These are phyloP conservation scores for Termitomyces heimii DNA, from an alignment of 768 basidiomycete species.

Conservation along the genomic window DNA sequence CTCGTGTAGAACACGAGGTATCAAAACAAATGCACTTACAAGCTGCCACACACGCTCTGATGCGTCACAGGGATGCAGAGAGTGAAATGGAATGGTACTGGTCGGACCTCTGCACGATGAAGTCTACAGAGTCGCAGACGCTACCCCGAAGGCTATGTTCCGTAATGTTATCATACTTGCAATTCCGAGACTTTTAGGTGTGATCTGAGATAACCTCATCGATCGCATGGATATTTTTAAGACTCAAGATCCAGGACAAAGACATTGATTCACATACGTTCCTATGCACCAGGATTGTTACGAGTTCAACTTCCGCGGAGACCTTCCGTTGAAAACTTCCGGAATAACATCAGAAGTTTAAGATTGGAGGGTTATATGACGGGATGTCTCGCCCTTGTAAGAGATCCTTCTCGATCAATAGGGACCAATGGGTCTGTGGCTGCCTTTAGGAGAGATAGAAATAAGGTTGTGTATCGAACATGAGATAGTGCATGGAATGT, in stretches of 20 bases:
- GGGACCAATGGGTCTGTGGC: neutral
- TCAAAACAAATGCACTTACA: constrained; percentile 39
- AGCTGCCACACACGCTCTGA: constrained; percentile 33
- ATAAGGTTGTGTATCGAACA: neutral
- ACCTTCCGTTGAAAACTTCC: neutral
- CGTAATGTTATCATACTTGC: neutral
- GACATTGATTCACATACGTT: neutral
- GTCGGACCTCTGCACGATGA: neutral
- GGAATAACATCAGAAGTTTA: neutral
- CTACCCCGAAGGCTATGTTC: neutral
- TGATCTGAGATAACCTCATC: constrained; percentile 7
- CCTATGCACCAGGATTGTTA: neutral
- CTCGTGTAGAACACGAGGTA: constrained; percentile 82
- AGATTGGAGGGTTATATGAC: neutral
- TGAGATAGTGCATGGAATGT: neutral
- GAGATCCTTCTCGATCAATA: neutral
- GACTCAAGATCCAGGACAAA: neutral
- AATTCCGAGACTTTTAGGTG: constrained; percentile 9
- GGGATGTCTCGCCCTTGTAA: neutral
- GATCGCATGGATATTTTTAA: constrained; percentile 2
- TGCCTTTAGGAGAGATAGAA: neutral
- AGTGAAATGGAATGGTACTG: constrained; percentile 1
- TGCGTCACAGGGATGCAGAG: constrained; percentile 23
- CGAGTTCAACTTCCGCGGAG: neutral
- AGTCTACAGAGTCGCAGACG: constrained; percentile 3